phyloP scores from a whole-genome alignment of 805 yeast species.

The Wickerhamiella spandovensis region DNA sequence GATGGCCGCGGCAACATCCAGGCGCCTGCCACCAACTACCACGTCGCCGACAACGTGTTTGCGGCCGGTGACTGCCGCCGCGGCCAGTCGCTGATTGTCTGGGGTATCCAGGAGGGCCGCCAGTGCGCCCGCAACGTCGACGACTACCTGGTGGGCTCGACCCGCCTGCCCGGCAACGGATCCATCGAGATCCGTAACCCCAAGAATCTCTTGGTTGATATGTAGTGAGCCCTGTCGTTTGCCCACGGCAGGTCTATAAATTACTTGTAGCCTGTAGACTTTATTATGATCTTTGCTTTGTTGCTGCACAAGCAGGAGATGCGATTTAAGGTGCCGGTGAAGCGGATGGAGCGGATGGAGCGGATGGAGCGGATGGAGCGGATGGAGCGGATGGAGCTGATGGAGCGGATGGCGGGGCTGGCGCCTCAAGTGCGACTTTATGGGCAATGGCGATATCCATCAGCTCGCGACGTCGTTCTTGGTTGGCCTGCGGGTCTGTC shows the following conservation, averaged over 20 bases:
- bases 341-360: too few relatives aligned
- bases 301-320: neutral
- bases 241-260: neutral
- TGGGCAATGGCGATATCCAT: neutral
- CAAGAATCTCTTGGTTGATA: conserved; percentile 3
- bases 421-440: too few relatives aligned
- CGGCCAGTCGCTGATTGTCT: conserved; percentile 94
- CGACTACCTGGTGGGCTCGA: conserved; percentile 55
- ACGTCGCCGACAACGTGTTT: conserved; percentile 60
- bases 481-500: conserved; percentile 19
- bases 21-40: conserved; percentile 51
- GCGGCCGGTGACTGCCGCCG: conserved; percentile 99
- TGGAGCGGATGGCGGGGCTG: too few relatives aligned
- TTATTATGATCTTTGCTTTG: neutral
- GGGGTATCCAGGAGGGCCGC: conserved; percentile 99
- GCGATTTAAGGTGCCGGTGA: neutral
- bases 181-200: conserved; percentile 76
- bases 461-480: conserved; percentile 5
- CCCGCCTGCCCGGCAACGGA: conserved; percentile 88
- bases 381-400: too few relatives aligned
- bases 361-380: too few relatives aligned
- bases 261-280: neutral
- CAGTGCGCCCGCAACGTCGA: conserved; percentile 96
- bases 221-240: neutral
- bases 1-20: conserved; percentile 75